Conservation (phyloP, 805 yeast species). For the Candida oleophila region DNA sequence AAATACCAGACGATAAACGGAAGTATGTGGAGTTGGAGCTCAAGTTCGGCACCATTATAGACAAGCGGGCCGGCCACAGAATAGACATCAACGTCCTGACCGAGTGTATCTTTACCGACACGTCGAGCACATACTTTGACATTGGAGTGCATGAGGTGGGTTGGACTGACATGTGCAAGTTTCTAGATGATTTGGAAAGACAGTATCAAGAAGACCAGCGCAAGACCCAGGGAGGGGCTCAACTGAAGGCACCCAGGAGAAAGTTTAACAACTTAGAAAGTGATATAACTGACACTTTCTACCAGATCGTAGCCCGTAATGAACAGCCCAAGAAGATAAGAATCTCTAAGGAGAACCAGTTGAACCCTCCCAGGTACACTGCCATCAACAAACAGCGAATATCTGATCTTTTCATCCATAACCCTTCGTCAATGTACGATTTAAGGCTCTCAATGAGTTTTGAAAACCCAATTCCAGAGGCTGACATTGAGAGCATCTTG, state of each 20-base stretch:
- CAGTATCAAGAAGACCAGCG: constrained; percentile 42
- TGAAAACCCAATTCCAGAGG: constrained; percentile 70
- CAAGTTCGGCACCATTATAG: constrained; percentile 71
- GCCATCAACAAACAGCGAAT: constrained; percentile 73
- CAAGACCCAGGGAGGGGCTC: constrained; percentile 9
- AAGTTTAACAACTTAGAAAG: constrained; percentile 61
- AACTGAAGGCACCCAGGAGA: constrained; percentile 32
- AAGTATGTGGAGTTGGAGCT: constrained; percentile 66
- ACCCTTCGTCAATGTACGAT: constrained; percentile 79
- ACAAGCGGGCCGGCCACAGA: constrained; percentile 60
- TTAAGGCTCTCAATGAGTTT: constrained; percentile 70
- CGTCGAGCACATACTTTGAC: constrained; percentile 55
- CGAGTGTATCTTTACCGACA: constrained; percentile 62
- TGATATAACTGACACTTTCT: constrained; percentile 61
- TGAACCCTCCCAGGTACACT: constrained; percentile 65
- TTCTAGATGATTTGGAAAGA: constrained; percentile 54
- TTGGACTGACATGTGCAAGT: constrained; percentile 55
- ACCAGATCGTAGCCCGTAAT: constrained; percentile 59
- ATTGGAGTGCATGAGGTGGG: constrained; percentile 66
- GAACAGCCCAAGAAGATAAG: constrained; percentile 65
- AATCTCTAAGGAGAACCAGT: constrained; percentile 58
- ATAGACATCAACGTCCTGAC: constrained; percentile 65
- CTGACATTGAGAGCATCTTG: constrained; percentile 51
- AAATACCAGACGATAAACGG: constrained; percentile 55
- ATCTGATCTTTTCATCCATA: constrained; percentile 67